Evolutionary conservation across 2,329 filamentous ascomycete genomes (phyloP), one percentile per base, ranked within the genome.

Genomic region (Ilyonectria destructans): DNA sequence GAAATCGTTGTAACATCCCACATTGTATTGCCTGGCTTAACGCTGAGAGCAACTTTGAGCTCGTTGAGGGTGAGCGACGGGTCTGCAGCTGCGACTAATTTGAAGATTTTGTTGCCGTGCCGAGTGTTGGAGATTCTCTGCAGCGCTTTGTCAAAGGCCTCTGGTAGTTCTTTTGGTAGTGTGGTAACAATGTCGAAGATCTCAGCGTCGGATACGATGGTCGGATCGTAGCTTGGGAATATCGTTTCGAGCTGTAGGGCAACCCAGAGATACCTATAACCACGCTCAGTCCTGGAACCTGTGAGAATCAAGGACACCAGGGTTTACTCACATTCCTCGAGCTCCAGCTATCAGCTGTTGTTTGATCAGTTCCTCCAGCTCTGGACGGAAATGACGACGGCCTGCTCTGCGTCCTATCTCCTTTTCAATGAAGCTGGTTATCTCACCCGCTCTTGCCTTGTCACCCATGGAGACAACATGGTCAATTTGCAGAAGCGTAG

Each of bases 91-190:
- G 58, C 58, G 4, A 52, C 46, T 2, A 60, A 33, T 23, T 51
- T 43, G 17, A 60, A 60, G 17, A 60, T 37, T 2, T 33, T 37
- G 33, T 31, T 23, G 23, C 58, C 45, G 4, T 51, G 43, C 17
- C 46, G 33, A 6, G 21, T 23, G 46, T 60, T 33, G 0, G n/a
- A 7, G 17, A 51, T 52, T 31, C 21, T n/a, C 4, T 23, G 21
- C 4, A 60, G 46, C 4, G 33, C 58, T 43, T 23, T 21, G 10
- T 51, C 46, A 43, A 51, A 52, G 3, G 58, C 46, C 21, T 60
- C 58, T 3, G 31, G 31, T 1, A 60, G 33, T 15, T n/a, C 29
- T 19, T 13, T 17, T n/a, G 58, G 58, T 2, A 60, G 21, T 5
- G 29, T 52, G 9, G 49, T 35, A 5, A 60, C 7, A 8, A 60